Percentiles rank a stretch among this genome's conserved stretches.
These are phyloP conservation scores for Eucalyptus polyanthemos DNA, from an alignment of 345 rosid genomes.

Conservation along the genomic window DNA sequence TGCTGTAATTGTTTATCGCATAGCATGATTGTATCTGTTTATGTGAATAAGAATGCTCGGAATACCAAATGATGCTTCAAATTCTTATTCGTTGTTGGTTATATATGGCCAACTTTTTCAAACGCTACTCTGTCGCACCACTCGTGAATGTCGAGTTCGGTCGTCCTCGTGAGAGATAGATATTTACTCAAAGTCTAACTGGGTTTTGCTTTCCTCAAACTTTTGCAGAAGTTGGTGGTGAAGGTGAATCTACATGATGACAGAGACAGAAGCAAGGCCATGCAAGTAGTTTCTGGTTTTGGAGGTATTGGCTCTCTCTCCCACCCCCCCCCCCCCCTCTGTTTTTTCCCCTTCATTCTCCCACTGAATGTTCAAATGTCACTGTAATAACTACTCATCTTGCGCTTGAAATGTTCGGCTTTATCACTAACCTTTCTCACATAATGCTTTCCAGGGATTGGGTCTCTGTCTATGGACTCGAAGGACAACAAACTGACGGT, in stretches of 20 bases:
- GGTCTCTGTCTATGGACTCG: not conserved
- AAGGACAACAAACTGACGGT: not conserved
- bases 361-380: not conserved
- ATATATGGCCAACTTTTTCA: not conserved
- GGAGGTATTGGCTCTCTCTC: not conserved
- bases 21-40: not conserved
- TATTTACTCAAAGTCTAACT: not conserved
- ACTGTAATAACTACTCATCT: not conserved
- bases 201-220: not conserved
- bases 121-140: not conserved
- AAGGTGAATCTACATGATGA: not conserved
- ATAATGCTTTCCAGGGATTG: not conserved
- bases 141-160: not conserved
- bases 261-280: not conserved
- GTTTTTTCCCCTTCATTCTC: not conserved
- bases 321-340: accelerated
- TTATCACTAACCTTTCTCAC: not conserved
- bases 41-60: not conserved
- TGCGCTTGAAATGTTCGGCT: not conserved
- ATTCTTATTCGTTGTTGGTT: not conserved
- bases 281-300: not conserved
- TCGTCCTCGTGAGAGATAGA: not conserved
- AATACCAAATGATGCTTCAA: not conserved
- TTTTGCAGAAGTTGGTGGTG: not conserved
- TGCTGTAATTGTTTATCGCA: not conserved